Evolutionary conservation across 129 eudicot species (phyloP), one percentile per base, ranked within the genome.

Genomic region (Lonicera japonica): DNA sequence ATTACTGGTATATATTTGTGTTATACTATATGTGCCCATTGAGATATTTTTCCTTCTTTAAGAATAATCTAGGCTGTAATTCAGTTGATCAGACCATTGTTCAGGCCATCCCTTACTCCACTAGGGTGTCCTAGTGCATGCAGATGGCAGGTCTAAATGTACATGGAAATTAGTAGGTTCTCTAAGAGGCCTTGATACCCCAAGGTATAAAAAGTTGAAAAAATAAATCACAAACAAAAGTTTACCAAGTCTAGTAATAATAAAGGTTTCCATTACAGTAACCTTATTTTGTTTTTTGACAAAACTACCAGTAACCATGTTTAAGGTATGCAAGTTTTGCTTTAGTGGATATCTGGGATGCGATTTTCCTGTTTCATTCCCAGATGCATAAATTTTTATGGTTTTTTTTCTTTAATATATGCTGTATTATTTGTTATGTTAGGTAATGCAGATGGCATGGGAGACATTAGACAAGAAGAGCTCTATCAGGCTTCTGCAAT

Each of bases 361-460:
- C 57, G 20, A 17, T 54, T 11, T 19, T 8, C 12, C 5, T 54
- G 16, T 54, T 8, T 8, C 36, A 0, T 61, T 18, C 54, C 20
- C 21, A 52, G 21, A 47, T 24, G 53, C 53, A 10, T 24, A 11
- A 48, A 11, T 34, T 1, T 22, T 7, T 41, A 5, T 6, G 1
- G 20, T 17, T 36, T 46, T n/a, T n/a, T n/a, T 29, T 1, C 6
- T 29, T 29, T 29, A 29, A 29, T 29, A 29, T 29, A 29, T 29
- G 36, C 36, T 6, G 36, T 29, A 29, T 29, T 11, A 29, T 29
- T 29, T 51, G 21, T 54, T 50, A 63, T 68, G 46, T 29, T 71
- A 92, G 96, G 98, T 61, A 80, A 87, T 59, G 95, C 95, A 45
- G 91, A 88, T 80, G 95, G 85, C 24, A 74, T 82, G 71, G 99